These are phyloP conservation scores for Cercospora zeae-maydis DNA, from an alignment of 2,329 filamentous ascomycete species.

Conservation along the genomic window DNA sequence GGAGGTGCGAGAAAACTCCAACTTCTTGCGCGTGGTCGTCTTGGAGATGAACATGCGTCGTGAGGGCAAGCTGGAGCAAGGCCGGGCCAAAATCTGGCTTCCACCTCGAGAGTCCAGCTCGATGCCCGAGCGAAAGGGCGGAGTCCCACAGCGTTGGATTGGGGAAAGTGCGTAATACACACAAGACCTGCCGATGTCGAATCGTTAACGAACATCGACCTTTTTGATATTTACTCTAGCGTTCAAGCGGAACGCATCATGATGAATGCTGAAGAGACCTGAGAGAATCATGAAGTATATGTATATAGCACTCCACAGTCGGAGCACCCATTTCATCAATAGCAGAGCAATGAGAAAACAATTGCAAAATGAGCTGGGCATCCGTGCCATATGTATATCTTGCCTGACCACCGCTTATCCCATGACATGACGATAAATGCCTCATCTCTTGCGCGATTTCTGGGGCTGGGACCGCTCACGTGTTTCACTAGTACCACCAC, in stretches of 20 bases:
- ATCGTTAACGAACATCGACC: not conserved
- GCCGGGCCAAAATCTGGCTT: conserved; percentile 58
- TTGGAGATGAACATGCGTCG: conserved; percentile 67
- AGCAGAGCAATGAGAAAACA: conserved; percentile 1
- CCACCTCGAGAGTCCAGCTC: conserved; percentile 50
- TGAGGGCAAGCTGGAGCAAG: conserved; percentile 58
- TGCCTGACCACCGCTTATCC: not conserved
- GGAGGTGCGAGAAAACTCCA: conserved; percentile 61
- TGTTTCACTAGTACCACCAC: not conserved
- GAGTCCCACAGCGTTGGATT: conserved; percentile 31
- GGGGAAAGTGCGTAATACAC: conserved; percentile 32
- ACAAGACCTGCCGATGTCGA: not conserved
- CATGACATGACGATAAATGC: conserved; percentile 5
- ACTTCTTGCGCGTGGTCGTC: conserved; percentile 62
- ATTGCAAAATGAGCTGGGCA: not conserved
- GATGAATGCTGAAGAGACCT: conserved; percentile 4
- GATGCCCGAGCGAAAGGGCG: conserved; percentile 17
- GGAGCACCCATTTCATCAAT: not conserved
- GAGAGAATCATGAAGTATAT: not conserved
- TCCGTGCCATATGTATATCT: not conserved
- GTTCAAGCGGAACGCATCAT: conserved; percentile 19
- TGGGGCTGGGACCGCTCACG: conserved; percentile 1
- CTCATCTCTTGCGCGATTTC: conserved; percentile 1
- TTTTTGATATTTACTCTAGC: conserved; percentile 13
- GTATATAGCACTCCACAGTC: conserved; percentile 3